Evolutionary conservation across 352 stramenopile species (phyloP), one percentile per base, ranked within the genome.

Genomic region (Phytophthora constricta): DNA sequence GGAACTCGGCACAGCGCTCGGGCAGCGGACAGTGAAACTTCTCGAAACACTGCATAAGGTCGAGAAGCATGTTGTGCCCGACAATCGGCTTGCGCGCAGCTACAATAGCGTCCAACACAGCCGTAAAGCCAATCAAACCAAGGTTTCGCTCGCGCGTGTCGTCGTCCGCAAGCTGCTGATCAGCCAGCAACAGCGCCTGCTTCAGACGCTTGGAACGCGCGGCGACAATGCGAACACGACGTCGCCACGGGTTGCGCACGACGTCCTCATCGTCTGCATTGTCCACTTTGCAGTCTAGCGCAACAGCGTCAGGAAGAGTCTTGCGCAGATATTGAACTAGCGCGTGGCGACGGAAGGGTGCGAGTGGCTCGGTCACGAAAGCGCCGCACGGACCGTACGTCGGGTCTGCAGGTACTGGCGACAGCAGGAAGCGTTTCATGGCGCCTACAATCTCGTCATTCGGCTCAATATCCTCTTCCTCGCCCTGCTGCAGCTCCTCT

Each of bases 41-140:
- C 41, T 86, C 79, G 62, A 81, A 91, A 75, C 82, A 91, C 42
- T 94, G 84, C 72, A 94, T 87, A 53, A 90, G 64, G 46, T 94
- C 86, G n/a, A 94, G 72, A 16, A 92, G 76, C 74, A 92, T 71
- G 67, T 94, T 94, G 71, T 94, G 86, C 0, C 86, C 86, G 31
- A 94, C 68, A 20, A 94, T 71, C 4, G 86, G 84, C 56, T 86
- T 86, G 9, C 62, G 59, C 0, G 74, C 71, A 1, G 53, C 59
- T 20, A 82, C 70, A 50, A 91, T 62, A 14, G 74, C 51, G 48
- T 94, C 80, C 60, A 94, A 48, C 16, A 94, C 68, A 22, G 76
- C 74, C 4, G 86, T 92, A 37, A 94, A 92, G 2, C 86, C 86
- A 47, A 89, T 74, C 9, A 90, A 50, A 51, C 72, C 72, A 19